Evolutionary conservation across 2,329 filamentous ascomycete species (phyloP), one percentile per base, ranked within the genome.

Genomic region (Cadophora gregata): DNA sequence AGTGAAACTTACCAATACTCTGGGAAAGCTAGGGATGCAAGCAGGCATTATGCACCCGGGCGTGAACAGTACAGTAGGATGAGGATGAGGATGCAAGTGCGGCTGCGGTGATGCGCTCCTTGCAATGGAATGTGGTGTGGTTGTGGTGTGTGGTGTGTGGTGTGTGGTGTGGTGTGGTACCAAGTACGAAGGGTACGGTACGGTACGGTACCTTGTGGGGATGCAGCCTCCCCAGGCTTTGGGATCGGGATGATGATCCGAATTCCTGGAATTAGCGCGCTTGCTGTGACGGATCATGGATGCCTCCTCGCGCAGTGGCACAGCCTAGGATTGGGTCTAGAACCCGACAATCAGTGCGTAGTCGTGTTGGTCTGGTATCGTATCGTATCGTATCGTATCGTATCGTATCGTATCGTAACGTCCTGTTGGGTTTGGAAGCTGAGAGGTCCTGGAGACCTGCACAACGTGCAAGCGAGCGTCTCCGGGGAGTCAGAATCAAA

Each of bases 1-100:
- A 42, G 29, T 65, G 62, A 69, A 69, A 69, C 68, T 50, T 66
- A 70, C 68, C 68, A 59, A 65, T 24, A 31, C 25, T 21, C 58
- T 68, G 68, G 63, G 51, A 51, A 36, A 29, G 36, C 53, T 63
- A 61, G 36, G 21, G 48, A 45, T 66, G 36, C 66, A 66, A 61
- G 36, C 33, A 56, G 61, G 65, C 61, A 64, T 64, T 21, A 29
- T 60, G 65, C 65, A 67, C 59, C 59, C 31, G 47, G 38, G 19
- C 27, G 29, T 36, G 42, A 58, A n/a, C n/a, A 58, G 31, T 29
- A 38, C 16, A 4, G 27, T 24, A 33, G 25, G 24, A 31, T 27
- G 29, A n/a, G n/a, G n/a, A n/a, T n/a, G 51, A 42, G 38, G 31
- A n/a, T 45, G 38, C 58, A 47, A 25, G 19, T 59, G 56, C 36